A percentile compares a stretch with the other conserved stretches of the same genome.
phyloP scores from a whole-genome alignment of 495 filamentous ascomycete species.

The Tuber brumale region DNA sequence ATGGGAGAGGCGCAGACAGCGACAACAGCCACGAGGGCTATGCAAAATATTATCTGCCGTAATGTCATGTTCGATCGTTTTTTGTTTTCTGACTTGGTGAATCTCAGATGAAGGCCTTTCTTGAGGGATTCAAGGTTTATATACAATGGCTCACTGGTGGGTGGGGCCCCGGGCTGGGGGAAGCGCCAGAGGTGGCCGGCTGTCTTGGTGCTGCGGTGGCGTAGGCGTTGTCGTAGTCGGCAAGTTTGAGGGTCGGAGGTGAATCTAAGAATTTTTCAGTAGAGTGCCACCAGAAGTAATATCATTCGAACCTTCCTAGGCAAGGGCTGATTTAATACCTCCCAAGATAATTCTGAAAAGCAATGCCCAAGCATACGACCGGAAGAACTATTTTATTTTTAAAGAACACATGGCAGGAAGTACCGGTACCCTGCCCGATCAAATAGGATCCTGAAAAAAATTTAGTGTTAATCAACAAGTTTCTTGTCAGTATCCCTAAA shows the following conservation, averaged over 20 bases:
- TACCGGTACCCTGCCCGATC: not conserved
- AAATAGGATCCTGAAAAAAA: not conserved
- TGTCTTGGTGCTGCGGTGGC: not conserved
- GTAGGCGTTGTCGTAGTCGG: not conserved
- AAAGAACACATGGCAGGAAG: not conserved
- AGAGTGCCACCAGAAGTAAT: not conserved
- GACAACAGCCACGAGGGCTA: not conserved
- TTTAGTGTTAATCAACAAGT: not conserved
- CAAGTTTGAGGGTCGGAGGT: not conserved
- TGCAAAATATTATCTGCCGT: not conserved
- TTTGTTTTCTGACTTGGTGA: not conserved
- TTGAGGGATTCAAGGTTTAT: not conserved
- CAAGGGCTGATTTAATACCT: not conserved
- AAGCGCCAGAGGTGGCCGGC: not conserved
- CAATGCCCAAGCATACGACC: not conserved
- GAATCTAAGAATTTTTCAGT: not conserved
- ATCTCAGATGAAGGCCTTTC: not conserved
- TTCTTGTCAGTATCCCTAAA: not conserved
- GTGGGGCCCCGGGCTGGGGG: not conserved
- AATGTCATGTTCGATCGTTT: not conserved
- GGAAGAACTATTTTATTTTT: not conserved
- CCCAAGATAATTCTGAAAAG: not conserved
- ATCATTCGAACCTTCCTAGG: not conserved
- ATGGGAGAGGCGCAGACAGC: not conserved
- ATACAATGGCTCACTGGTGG: not conserved